Evolutionary conservation across 208 protist species (phyloP), one percentile per base, ranked within the genome.

Genomic region (Trypanosoma theileri): DNA sequence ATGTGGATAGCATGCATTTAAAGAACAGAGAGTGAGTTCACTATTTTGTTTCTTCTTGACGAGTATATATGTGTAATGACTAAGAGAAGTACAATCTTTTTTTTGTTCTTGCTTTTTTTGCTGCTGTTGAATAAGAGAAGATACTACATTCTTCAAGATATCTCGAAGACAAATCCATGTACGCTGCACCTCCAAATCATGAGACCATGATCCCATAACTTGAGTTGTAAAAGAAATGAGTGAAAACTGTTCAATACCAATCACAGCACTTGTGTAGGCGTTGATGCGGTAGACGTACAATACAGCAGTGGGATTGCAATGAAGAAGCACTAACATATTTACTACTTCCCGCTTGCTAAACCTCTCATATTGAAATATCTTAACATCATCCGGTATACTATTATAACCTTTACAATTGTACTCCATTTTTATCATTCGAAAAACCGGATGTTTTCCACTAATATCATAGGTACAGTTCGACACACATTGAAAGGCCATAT

Each of bases 351-450:
- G 58, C 42, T 79, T 81, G 55, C 76, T 88, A 59, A 91, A 81
- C 9, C 55, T 61, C 60, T 91, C 85, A 57, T 63, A 89, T 56
- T 62, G 68, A 64, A 41, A 72, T 51, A 42, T 71, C 54, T 22
- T 41, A 24, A 68, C 51, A 41, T 73, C 73, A 28, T 79, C 67
- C 12, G 73, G 71, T 41, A 61, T 59, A 19, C 45, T 65, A 66
- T 65, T 60, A 60, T 61, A 62, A n/a, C 61, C 62, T 59, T 73
- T 68, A 53, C 83, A 82, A 22, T 89, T 74, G 74, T 91, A 89
- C 66, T 94, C 81, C 66, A 91, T 77, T 73, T 94, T 94, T 17
- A 88, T 79, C 78, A 91, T 63, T 16, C 68, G 46, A 50, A 88
- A 88, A n/a, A 83, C 68, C 19, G 73, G 82, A 16, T 60, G 41